phyloP scores from a whole-genome alignment of 495 filamentous ascomycete genomes.

The Pseudoneurospora amorphoporcata region DNA sequence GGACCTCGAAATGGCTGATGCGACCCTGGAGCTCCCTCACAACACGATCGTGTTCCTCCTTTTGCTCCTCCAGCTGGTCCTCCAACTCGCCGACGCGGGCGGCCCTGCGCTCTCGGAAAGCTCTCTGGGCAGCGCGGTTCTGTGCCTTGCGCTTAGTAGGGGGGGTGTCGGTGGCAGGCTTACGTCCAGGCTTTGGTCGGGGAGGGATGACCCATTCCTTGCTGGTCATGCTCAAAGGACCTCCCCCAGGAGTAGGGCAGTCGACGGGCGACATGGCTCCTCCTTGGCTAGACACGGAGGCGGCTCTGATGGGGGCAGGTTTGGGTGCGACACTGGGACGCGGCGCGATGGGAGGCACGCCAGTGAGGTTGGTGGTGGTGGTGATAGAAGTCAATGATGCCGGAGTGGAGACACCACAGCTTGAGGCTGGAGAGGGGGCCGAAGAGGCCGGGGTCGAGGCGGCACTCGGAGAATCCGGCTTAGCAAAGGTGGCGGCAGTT shows the following conservation, averaged over 20 bases:
- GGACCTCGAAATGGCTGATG: conserved; percentile 32
- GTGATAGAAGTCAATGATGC: conserved; percentile 9
- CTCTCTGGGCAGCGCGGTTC: conserved; percentile 85
- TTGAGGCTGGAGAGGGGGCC: conserved; percentile 13
- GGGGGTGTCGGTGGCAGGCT: conserved; percentile 83
- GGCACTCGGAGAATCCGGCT: conserved; percentile 8
- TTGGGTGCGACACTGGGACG: conserved; percentile 18
- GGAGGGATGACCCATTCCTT: conserved; percentile 86
- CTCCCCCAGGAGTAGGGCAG: conserved; percentile 12
- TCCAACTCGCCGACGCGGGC: conserved; percentile 79
- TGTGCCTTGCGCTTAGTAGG: conserved; percentile 89
- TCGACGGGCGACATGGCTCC: conserved; percentile 15
- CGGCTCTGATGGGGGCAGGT: conserved; percentile 3
- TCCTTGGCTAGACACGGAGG: conserved; percentile 13
- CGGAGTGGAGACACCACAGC: conserved; percentile 12
- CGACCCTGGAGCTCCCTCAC: conserved; percentile 38
- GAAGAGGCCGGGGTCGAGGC: conserved; percentile 19
- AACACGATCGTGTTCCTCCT: conserved; percentile 34
- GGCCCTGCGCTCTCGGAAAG: conserved; percentile 79
- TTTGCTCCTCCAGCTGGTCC: conserved; percentile 62
- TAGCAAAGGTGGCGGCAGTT: conserved; percentile 1
- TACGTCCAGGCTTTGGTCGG: conserved; percentile 84
- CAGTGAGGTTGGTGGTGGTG: background rate
- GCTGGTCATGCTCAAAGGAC: conserved; percentile 47
- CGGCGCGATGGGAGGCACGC: conserved; percentile 16